Evolutionary conservation across 306 rosid genomes (phyloP).

Genomic region (Cicer arietinum): DNA sequence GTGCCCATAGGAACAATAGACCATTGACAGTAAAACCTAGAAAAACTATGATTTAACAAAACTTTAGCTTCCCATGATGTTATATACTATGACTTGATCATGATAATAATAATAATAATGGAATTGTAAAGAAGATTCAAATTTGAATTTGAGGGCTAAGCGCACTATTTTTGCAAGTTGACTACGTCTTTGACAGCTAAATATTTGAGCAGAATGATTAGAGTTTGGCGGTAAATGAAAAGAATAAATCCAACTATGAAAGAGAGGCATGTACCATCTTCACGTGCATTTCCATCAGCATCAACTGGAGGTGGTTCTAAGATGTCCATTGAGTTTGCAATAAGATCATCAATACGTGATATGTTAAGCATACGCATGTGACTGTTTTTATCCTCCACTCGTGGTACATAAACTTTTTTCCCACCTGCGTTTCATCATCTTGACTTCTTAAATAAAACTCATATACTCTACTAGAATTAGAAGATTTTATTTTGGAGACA

Average conservation of each 20-base stretch:
- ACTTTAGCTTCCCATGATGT: conserved; percentile 21
- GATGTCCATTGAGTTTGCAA: conserved; percentile 90
- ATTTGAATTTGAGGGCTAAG: conserved; percentile 3
- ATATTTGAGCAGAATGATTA: conserved; percentile 4
- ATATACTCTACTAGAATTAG: conserved; percentile 1
- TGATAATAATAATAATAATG: not conserved
- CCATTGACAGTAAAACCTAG: conserved; percentile 16
- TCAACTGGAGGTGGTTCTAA: conserved; percentile 87
- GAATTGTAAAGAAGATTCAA: conserved; percentile 25
- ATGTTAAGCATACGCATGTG: conserved; percentile 90
- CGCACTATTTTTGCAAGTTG: conserved; percentile 8
- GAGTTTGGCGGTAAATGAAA: not conserved
- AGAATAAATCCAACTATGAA: conserved; percentile 6
- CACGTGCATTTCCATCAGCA: conserved; percentile 77
- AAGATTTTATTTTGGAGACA: not conserved
- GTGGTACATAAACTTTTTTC: conserved; percentile 76
- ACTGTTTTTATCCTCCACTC: conserved; percentile 95
- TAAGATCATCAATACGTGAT: conserved; percentile 75
- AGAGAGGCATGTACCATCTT: conserved; percentile 67
- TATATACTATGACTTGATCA: not conserved
- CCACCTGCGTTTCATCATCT: conserved; percentile 54
- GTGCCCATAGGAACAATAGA: conserved; percentile 7
- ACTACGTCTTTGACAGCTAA: conserved; percentile 15
- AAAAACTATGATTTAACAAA: conserved; percentile 11
- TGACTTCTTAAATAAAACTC: conserved; percentile 45